phyloP scores from a whole-genome alignment of 768 basidiomycete genomes.

The Dentipellis sp. region DNA sequence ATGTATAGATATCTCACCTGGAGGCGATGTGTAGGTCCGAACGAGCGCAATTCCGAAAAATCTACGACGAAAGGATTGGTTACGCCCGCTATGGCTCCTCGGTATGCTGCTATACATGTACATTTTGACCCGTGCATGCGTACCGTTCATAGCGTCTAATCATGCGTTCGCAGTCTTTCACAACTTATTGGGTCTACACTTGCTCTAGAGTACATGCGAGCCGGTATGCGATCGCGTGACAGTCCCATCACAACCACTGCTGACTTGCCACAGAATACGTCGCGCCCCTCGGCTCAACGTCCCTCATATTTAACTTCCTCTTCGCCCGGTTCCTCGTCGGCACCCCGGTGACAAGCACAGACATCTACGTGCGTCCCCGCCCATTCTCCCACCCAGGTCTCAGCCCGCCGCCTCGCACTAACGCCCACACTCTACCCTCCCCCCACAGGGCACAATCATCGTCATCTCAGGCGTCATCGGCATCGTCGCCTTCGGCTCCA shows the following conservation, averaged over 20 bases:
- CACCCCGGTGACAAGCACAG: slow-evolving; percentile 73
- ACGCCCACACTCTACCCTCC: not conserved
- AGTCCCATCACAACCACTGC: not conserved
- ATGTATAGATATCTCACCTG: not conserved
- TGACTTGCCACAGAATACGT: slow-evolving; percentile 64
- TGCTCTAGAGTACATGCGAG: slow-evolving; percentile 82
- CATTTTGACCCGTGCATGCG: slow-evolving; percentile 17
- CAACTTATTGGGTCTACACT: slow-evolving; percentile 84
- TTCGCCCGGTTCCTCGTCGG: slow-evolving; percentile 87
- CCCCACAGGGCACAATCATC: slow-evolving; percentile 62
- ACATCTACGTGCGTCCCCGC: slow-evolving; percentile 57
- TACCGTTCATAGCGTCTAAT: not conserved
- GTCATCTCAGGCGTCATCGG: slow-evolving; percentile 82
- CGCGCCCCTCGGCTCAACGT: slow-evolving; percentile 88
- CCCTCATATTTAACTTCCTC: slow-evolving; percentile 92
- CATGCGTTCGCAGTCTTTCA: slow-evolving; percentile 43
- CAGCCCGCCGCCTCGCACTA: too few species aligned
- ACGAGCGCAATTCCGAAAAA: slow-evolving; percentile 71
- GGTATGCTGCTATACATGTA: slow-evolving; percentile 95
- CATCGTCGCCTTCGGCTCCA: slow-evolving; percentile 80
- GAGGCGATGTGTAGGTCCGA: slow-evolving; percentile 38
- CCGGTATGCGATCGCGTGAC: slow-evolving; percentile 35
- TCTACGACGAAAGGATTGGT: slow-evolving; percentile 65
- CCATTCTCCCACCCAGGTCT: not conserved
- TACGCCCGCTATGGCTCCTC: slow-evolving; percentile 81